phyloP scores from a whole-genome alignment of 129 eudicot species.

The Saposhnikovia divaricata region DNA sequence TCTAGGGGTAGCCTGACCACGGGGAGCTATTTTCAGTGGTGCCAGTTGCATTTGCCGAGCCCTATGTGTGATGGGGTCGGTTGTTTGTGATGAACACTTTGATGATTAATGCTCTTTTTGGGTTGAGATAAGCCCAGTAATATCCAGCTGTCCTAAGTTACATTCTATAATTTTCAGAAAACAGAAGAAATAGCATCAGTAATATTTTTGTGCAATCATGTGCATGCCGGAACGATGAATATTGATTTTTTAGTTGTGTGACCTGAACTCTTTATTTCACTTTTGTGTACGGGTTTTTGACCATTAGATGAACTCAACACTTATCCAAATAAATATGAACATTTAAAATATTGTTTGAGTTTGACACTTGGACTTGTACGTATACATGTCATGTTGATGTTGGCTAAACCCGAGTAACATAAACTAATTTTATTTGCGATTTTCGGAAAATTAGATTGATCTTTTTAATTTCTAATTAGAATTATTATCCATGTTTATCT shows the following conservation, averaged over 20 bases:
- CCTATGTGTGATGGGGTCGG: too few relatives aligned
- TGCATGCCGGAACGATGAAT: neutral
- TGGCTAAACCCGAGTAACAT: neutral
- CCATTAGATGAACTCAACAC: neutral
- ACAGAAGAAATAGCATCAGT: neutral
- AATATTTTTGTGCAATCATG: neutral
- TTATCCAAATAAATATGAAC: neutral
- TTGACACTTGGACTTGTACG: neutral
- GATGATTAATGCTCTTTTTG: neutral
- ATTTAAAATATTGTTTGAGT: neutral
- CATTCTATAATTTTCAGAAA: too few relatives aligned
- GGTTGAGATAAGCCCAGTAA: neutral
- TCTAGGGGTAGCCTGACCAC: too few relatives aligned
- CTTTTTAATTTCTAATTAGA: neutral
- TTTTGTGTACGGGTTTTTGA: neutral
- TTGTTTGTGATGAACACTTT: neutral
- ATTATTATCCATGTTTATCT: neutral
- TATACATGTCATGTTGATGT: neutral
- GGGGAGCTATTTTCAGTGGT: neutral
- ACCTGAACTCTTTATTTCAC: neutral
- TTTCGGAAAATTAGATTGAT: neutral
- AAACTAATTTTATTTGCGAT: neutral
- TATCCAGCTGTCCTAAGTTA: neutral
- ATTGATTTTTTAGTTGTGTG: neutral
- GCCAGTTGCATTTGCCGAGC: neutral